Evolutionary conservation across 192 early-diverging fungal species (phyloP), one percentile per base, ranked within the genome.

Genomic region (Dissophora ornata): DNA sequence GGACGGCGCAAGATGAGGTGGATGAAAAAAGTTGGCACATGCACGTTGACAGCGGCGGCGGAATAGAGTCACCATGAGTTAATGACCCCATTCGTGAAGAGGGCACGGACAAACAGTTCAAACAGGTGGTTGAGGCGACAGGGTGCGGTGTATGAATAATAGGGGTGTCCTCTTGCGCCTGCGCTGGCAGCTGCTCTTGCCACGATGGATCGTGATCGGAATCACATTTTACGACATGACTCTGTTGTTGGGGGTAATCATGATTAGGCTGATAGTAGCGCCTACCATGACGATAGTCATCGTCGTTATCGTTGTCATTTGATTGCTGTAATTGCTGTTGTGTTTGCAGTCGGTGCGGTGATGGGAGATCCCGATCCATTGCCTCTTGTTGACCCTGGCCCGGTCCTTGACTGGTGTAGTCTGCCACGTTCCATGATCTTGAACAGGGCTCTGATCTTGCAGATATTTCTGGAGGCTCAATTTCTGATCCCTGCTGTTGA

Each of bases 51-150:
- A 45, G 15, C 28, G 53, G 10, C 7, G 51, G 38, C 2, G 25
- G 13, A 26, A 41, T 41, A 58, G 56, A 19, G 36, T 6, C 36
- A 38, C 1, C 30, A 16, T 9, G 42, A 28, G 54, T 5, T 41
- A 50, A 30, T 68, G 46, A 6, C 48, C 10, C 16, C 10, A 52
- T 46, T 13, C 7, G 13, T 56, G 51, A 7, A 22, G 42, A 56
- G 51, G 63, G 48, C 66, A 58, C 42, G 36, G 66, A 41, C 66
- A 58, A 57, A 36, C 54, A 58, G 34, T 4, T 16, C 18, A 62
- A 36, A 62, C 60, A 62, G 34, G 15, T 52, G 49, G 50, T 64
- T 41, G 4, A 5, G 12, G 12, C 26, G 28, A 26, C 0, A 21
- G 29, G 21, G 26, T 30, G 19, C 32, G 51, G 25, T 32, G 46